Percentiles rank a stretch among this genome's conserved stretches.
phyloP scores from a whole-genome alignment of 805 yeast genomes.

The Maudiozyma serrabonitensis region DNA sequence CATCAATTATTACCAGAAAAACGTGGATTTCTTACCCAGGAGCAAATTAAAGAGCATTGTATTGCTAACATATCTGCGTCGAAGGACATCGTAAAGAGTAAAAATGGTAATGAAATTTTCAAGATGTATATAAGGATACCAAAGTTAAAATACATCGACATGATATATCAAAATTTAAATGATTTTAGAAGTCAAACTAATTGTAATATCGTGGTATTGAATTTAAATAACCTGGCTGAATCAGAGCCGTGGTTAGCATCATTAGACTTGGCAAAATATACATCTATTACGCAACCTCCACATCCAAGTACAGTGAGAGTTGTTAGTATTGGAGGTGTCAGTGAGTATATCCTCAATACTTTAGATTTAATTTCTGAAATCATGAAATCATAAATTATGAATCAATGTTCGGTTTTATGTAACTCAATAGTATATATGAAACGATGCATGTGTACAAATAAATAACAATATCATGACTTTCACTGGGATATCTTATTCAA shows the following conservation, averaged over 20 bases:
- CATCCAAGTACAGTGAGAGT: conserved; percentile 27
- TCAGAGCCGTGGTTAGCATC: conserved; percentile 25
- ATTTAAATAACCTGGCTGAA: conserved; percentile 28
- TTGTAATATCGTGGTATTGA: conserved; percentile 27
- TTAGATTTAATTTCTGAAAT: conserved; percentile 14
- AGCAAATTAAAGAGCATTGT: conserved; percentile 25
- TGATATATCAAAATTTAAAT: conserved; percentile 21
- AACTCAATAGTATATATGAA: no score
- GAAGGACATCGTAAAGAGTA: conserved; percentile 16
- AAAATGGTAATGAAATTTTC: conserved; percentile 26
- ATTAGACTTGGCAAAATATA: conserved; percentile 16
- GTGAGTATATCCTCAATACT: conserved; percentile 25
- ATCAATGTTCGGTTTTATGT: background rate
- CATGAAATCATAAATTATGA: conserved; percentile 3
- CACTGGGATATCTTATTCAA: background rate
- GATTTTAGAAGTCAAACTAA: conserved; percentile 26
- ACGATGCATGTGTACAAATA: background rate
- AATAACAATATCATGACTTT: background rate
- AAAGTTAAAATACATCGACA: conserved; percentile 21
- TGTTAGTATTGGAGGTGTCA: conserved; percentile 27
- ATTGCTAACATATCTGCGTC: conserved; percentile 22
- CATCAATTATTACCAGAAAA: background rate
- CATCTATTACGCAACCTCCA: conserved; percentile 15
- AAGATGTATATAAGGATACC: conserved; percentile 27
- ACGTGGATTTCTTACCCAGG: conserved; percentile 20